Conservation (phyloP, 257 asterid species). For the Capsicum pubescens region DNA sequence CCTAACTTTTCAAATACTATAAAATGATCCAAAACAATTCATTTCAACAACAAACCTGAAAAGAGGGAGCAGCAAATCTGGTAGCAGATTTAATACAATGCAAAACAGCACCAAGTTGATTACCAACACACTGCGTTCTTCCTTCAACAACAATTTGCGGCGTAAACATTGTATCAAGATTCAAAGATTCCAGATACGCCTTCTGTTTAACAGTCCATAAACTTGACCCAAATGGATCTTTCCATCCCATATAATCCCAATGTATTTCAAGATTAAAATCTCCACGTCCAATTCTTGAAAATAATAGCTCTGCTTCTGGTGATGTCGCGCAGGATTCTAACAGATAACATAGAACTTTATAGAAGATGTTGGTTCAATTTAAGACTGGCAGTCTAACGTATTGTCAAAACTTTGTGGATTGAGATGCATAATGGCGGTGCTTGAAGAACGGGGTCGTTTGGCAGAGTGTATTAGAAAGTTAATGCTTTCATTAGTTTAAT, state of each 20-base stretch:
- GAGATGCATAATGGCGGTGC: too few species aligned
- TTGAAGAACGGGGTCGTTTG: too few species aligned
- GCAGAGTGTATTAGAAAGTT: too few species aligned
- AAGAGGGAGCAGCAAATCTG: slow-evolving; percentile 63
- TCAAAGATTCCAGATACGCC: slow-evolving; percentile 73
- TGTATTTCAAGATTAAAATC: slow-evolving; percentile 69
- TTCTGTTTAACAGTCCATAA: slow-evolving; percentile 92
- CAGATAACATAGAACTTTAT: too few species aligned
- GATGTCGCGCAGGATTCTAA: slow-evolving; percentile 63
- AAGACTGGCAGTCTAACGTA: too few species aligned
- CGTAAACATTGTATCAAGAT: slow-evolving; percentile 75
- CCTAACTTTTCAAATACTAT: too few species aligned
- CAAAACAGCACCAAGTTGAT: slow-evolving; percentile 58
- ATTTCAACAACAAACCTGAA: slow-evolving; percentile 57
- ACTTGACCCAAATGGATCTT: slow-evolving; percentile 77
- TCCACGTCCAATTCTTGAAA: slow-evolving; percentile 89
- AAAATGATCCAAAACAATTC: too few species aligned
- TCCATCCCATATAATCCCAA: slow-evolving; percentile 97
- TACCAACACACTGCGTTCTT: slow-evolving; percentile 61
- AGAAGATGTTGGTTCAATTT: too few species aligned
- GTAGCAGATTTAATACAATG: slow-evolving; percentile 61
- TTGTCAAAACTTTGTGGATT: too few species aligned
- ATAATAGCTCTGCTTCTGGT: slow-evolving; percentile 79
- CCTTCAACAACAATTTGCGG: slow-evolving; percentile 89
- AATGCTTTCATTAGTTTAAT: too few species aligned